Evolutionary conservation across 1,284 basidiomycete species (phyloP).

Genomic region (Ganoderma multipileum): DNA sequence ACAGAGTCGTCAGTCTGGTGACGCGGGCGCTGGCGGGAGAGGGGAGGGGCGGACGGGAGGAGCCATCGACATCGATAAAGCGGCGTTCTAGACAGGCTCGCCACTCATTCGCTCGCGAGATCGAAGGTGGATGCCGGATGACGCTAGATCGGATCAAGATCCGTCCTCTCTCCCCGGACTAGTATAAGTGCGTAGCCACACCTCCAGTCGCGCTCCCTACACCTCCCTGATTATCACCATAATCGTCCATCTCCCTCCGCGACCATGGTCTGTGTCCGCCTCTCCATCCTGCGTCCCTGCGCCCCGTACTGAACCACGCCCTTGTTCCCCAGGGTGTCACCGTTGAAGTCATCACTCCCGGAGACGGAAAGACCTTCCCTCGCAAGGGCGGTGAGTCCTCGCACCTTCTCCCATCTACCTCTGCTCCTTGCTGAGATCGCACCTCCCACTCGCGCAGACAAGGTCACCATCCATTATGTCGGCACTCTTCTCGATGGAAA

Average conservation of each 20-base stretch:
- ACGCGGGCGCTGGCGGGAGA: neutral
- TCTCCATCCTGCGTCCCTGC: constrained; percentile 13
- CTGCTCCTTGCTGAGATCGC: neutral
- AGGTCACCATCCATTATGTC: constrained; percentile 74
- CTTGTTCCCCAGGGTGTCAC: constrained; percentile 47
- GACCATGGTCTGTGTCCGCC: constrained; percentile 38
- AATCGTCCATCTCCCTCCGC: constrained; percentile 38
- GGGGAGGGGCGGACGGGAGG: neutral
- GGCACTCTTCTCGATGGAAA: constrained; percentile 68
- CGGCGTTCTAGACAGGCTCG: constrained; percentile 25
- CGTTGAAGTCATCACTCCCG: constrained; percentile 48
- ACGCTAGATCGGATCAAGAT: constrained; percentile 71
- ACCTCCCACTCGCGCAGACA: constrained; percentile 44
- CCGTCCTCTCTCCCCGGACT: constrained; percentile 62
- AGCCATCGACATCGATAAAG: constrained; percentile 34
- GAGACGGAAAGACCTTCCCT: constrained; percentile 55
- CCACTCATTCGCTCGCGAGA: constrained; percentile 29
- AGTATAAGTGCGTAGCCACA: constrained; percentile 57
- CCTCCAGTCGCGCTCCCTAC: constrained; percentile 35
- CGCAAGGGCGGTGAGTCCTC: constrained; percentile 51
- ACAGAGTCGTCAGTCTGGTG: neutral
- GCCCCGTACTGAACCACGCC: constrained; percentile 10
- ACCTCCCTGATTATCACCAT: constrained; percentile 46
- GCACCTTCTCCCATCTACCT: constrained; percentile 16
- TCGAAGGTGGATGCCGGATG: constrained; percentile 39